A percentile compares a stretch with the other conserved stretches of the same genome.
Evolutionary conservation across 345 rosid species (phyloP).

Genomic region (Eucalyptus brandiana): DNA sequence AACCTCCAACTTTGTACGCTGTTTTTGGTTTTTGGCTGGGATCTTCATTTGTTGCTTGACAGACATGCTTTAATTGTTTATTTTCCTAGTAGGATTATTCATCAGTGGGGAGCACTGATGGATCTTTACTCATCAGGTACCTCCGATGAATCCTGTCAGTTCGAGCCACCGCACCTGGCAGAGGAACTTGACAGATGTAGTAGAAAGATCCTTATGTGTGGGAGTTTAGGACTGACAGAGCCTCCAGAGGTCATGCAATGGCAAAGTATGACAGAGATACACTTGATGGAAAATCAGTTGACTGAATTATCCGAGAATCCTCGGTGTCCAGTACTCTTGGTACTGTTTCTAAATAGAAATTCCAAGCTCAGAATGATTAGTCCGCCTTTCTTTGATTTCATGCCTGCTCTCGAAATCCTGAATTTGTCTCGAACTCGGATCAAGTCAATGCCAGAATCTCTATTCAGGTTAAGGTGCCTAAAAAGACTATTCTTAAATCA

Average conservation of each 20-base stretch:
- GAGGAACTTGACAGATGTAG: no score
- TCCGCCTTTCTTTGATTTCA: background rate
- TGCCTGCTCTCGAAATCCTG: no score
- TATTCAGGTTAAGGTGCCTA: no score
- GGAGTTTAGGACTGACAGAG: background rate
- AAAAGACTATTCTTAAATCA: background rate
- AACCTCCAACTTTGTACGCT: fast-evolving
- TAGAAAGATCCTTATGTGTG: background rate
- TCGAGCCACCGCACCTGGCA: fast-evolving
- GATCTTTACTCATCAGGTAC: no score
- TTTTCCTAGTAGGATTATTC: no score
- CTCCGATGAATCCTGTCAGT: no score
- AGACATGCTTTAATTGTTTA: no score
- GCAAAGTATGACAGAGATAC: background rate
- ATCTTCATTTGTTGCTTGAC: no score
- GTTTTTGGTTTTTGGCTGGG: no score
- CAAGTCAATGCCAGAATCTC: no score
- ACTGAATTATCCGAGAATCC: background rate
- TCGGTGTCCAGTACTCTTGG: background rate
- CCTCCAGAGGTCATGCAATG: background rate
- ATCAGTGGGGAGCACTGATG: no score
- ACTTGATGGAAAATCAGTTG: background rate
- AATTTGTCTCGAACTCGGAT: no score
- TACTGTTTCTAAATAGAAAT: background rate
- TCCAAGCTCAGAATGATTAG: background rate